phyloP scores from a whole-genome alignment of 192 early-diverging fungal genomes.

The Kappamyces sp. region DNA sequence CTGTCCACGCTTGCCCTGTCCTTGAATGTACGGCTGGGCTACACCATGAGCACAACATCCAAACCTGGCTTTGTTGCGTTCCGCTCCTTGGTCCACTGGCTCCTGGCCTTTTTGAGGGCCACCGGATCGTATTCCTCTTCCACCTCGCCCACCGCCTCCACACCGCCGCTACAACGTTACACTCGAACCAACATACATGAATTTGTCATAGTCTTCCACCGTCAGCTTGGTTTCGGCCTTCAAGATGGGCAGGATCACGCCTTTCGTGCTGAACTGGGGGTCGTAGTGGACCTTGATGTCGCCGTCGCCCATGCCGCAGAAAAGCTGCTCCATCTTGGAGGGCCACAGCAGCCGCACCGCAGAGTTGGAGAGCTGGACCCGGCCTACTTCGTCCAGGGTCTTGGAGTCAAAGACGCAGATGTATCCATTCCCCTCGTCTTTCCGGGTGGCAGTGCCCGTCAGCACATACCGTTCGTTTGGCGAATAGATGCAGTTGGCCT shows the following conservation, averaged over 20 bases:
- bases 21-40: neutral
- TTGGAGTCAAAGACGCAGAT: conserved; percentile 61
- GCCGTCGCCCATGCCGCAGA: conserved; percentile 72
- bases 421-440: conserved; percentile 58
- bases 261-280: conserved; percentile 56
- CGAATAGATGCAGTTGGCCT: conserved; percentile 75
- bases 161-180: too few species aligned
- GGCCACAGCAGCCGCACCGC: conserved; percentile 83
- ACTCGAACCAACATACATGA: conserved; percentile 8
- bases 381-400: conserved; percentile 44
- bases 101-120: conserved; percentile 2
- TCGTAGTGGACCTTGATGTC: conserved; percentile 72
- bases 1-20: neutral
- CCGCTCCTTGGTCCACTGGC: conserved; percentile 6
- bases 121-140: conserved; percentile 55
- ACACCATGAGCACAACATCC: neutral
- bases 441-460: conserved; percentile 69
- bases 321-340: conserved; percentile 79
- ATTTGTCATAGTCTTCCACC: conserved; percentile 31
- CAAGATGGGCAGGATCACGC: conserved; percentile 63
- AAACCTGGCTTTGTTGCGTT: conserved; percentile 1
- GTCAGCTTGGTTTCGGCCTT: conserved; percentile 61
- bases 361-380: conserved; percentile 43
- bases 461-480: conserved; percentile 75
- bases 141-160: neutral